Evolutionary conservation across 73 alveolate species (phyloP).

Genomic region (Paramecium biaurelia): DNA sequence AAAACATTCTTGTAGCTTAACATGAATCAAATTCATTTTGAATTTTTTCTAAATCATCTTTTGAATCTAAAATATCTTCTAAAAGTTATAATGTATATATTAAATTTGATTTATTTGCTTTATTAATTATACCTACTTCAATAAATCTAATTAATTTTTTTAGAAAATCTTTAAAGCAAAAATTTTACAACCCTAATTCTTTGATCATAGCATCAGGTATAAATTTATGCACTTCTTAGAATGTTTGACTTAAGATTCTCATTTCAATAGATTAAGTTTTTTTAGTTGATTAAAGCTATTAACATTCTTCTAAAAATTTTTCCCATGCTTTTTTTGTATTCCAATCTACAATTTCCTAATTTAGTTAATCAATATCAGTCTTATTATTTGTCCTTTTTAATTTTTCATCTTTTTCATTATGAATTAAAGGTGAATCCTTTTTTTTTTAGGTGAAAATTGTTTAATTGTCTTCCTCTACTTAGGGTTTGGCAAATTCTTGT

Average conservation of each 20-base stretch:
- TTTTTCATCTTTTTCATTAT: background rate
- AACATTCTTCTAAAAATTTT: slow-evolving; percentile 20
- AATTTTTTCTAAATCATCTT: slow-evolving; percentile 36
- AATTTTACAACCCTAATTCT: background rate
- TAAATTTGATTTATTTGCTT: slow-evolving; percentile 51
- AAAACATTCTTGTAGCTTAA: slow-evolving; percentile 56
- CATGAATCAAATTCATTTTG: slow-evolving; percentile 43
- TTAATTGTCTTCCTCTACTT: background rate
- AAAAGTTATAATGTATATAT: slow-evolving; percentile 45
- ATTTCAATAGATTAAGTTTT: slow-evolving; percentile 40
- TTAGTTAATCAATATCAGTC: slow-evolving; percentile 17
- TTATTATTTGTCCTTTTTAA: background rate
- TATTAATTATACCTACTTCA: slow-evolving; percentile 16
- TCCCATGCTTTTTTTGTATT: slow-evolving; percentile 31
- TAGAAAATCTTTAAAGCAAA: slow-evolving; percentile 29
- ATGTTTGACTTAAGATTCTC: slow-evolving; percentile 42
- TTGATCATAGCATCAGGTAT: slow-evolving; percentile 49
- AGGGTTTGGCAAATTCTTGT: background rate
- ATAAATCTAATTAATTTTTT: slow-evolving; percentile 42
- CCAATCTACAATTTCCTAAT: slow-evolving; percentile 13
- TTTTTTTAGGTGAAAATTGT: slow-evolving; percentile 10
- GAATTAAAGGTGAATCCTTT: background rate
- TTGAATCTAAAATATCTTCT: slow-evolving; percentile 60
- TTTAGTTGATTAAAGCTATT: background rate
- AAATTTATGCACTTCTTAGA: slow-evolving; percentile 43